Percentiles rank a stretch among this genome's conserved stretches.
Evolutionary conservation across 371 early-diverging fungal genomes (phyloP).

Genomic region (Entomophthora muscae): DNA sequence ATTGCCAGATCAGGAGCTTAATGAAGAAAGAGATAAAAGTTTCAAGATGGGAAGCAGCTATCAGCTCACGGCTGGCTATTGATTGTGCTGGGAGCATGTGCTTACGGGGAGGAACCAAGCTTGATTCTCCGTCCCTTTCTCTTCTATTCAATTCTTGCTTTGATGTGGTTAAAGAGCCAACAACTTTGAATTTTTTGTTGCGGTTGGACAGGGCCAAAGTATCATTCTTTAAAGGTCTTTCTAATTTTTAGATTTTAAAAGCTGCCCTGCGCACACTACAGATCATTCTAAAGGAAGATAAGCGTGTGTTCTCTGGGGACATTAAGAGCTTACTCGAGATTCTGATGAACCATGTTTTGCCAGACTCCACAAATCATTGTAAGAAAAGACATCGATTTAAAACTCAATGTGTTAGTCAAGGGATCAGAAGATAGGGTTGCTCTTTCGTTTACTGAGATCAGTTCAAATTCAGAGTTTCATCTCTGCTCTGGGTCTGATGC

Average conservation of each 20-base stretch:
- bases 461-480: background rate
- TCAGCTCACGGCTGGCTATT: background rate
- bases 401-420: background rate
- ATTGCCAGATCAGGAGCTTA: background rate
- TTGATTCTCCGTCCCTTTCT: background rate
- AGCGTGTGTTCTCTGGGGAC: background rate
- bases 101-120: background rate
- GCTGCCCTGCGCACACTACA: background rate
- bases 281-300: background rate
- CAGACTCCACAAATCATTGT: background rate
- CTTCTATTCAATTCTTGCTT: background rate
- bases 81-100: background rate
- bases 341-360: background rate
- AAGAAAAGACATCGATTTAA: no score
- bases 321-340: background rate
- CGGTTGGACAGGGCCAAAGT: background rate
- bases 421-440: background rate
- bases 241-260: background rate
- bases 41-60: background rate
- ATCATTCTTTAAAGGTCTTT: background rate
- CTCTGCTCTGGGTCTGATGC: background rate
- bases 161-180: background rate
- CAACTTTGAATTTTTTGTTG: background rate
- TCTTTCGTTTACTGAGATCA: background rate
- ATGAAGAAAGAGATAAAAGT: background rate